These are phyloP conservation scores for Rhodotorula kratochvilovae DNA, from an alignment of 768 basidiomycete species.

Conservation along the genomic window DNA sequence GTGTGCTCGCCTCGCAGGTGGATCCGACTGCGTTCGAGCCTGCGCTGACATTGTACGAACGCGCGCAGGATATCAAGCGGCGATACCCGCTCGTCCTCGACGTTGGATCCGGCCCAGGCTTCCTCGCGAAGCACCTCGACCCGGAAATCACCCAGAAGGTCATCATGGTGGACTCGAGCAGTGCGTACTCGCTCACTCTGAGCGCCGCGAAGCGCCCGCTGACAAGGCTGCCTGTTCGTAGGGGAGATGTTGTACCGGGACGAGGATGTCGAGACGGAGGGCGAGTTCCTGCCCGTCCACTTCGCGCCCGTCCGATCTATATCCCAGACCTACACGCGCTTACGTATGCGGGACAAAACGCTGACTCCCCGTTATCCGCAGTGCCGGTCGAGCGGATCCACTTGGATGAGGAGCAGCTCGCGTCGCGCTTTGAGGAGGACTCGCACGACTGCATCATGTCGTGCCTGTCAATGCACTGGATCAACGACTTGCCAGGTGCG, in stretches of 20 bases:
- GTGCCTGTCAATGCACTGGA: slow-evolving; percentile 89
- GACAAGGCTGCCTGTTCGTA: slow-evolving; percentile 46
- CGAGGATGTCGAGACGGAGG: slow-evolving; percentile 70
- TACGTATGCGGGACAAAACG: no score
- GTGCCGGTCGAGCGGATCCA: slow-evolving; percentile 73
- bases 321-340: background rate
- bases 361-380: slow-evolving; percentile 44
- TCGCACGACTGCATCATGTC: slow-evolving; percentile 90
- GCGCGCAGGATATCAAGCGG: slow-evolving; percentile 76
- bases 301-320: background rate
- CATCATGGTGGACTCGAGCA: slow-evolving; percentile 79
- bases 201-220: background rate
- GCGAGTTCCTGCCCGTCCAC: slow-evolving; percentile 48
- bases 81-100: slow-evolving; percentile 76
- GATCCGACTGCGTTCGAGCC: slow-evolving; percentile 2
- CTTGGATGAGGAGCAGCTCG: slow-evolving; percentile 76
- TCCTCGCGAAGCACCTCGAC: slow-evolving; percentile 79
- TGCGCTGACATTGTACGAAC: background rate
- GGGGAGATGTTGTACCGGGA: slow-evolving; percentile 71
- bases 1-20: no score
- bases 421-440: slow-evolving; percentile 60
- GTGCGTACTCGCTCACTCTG: slow-evolving; percentile 52
- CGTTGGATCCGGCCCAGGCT: slow-evolving; percentile 84
- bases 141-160: slow-evolving; percentile 63
- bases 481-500: slow-evolving; percentile 90